Base-by-base conservation (phyloP, 176 grass and related monocot species). In the Tillandsia leiboldiana region DNA sequence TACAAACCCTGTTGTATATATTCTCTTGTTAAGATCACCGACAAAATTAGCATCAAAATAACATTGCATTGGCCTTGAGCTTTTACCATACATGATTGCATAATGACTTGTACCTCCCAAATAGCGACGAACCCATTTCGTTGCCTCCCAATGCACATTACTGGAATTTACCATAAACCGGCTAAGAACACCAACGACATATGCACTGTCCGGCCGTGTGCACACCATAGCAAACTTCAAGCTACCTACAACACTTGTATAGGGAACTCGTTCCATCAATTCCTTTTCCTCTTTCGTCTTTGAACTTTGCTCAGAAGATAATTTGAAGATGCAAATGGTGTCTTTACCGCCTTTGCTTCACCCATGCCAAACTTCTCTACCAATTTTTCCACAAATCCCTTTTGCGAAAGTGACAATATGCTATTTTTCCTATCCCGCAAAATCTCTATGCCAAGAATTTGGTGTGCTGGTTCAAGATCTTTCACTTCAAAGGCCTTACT, bases 61-160 rank as follows among this genome's bases (percentile, higher is more conserved):
- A 15, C 20, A 10, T 26, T 24, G 12, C 13, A 53, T 12, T 12
- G 12, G 2, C 51, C 2, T 53, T 14, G 51, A 53, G 13, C 2
- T 12, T 10, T 53, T 53, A 11, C 2, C 10, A 53, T 2, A 53
- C 13, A 12, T 3, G 13, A 53, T 1, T 53, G 10, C 12, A 0
- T 53, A 12, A 14, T 10, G 2, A 53, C 12, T 53, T 53, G 51
- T 53, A 7, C 51, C 70, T 26, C 28, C 26, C 9, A 72, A 53
- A 53, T 72, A 72, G 51, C 17, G 22, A 53, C 59, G 9, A 12
- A 72, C 54, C 70, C 20, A 72, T 28, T 72, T 72, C n/a, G 54
- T 51, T 14, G 51, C 70, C 24, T 57, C 18, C 70, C 50, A 72
- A 13, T 72, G 51, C 9, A 26, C 70, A 1, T 72, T 72, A 1